Percentiles rank a stretch among this genome's conserved stretches.
phyloP scores from a whole-genome alignment of 768 basidiomycete genomes.

The Suillus subluteus region DNA sequence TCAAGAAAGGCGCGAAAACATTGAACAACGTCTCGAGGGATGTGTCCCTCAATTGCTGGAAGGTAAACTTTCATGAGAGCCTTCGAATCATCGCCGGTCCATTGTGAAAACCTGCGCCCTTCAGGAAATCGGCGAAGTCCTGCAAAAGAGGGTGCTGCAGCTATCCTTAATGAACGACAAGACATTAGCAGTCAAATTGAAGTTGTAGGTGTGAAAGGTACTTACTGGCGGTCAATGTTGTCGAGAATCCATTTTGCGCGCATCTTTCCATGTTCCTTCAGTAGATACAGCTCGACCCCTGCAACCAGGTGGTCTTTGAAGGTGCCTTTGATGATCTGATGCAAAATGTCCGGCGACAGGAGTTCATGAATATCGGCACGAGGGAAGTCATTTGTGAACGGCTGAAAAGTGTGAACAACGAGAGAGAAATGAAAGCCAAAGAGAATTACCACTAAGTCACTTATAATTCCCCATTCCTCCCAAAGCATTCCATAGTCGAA shows the following conservation, averaged over 20 bases:
- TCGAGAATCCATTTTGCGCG: neutral
- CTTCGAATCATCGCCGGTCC: constrained; percentile 43
- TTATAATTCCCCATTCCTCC: no score
- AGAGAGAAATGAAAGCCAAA: no score
- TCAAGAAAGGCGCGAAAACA: constrained; percentile 30
- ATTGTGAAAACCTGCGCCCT: constrained; percentile 35
- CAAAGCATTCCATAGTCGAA: no score
- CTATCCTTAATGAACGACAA: constrained; percentile 22
- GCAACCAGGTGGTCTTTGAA: no score
- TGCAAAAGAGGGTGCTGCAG: constrained; percentile 31
- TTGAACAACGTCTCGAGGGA: neutral
- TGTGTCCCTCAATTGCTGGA: no score
- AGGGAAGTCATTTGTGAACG: no score
- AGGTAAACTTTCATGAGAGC: constrained; percentile 24
- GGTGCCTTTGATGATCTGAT: no score
- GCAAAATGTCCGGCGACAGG: no score
- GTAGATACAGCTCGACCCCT: neutral
- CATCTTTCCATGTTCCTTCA: neutral
- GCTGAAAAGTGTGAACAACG: no score
- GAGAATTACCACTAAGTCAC: no score
- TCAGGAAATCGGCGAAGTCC: constrained; percentile 35
- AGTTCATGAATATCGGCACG: no score
- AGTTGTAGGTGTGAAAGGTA: neutral
- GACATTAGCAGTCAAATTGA: neutral
- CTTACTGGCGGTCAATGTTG: constrained; percentile 8